These are phyloP conservation scores for Aspergillus brasiliensis DNA, from an alignment of 2,329 filamentous ascomycete species.

Conservation along the genomic window DNA sequence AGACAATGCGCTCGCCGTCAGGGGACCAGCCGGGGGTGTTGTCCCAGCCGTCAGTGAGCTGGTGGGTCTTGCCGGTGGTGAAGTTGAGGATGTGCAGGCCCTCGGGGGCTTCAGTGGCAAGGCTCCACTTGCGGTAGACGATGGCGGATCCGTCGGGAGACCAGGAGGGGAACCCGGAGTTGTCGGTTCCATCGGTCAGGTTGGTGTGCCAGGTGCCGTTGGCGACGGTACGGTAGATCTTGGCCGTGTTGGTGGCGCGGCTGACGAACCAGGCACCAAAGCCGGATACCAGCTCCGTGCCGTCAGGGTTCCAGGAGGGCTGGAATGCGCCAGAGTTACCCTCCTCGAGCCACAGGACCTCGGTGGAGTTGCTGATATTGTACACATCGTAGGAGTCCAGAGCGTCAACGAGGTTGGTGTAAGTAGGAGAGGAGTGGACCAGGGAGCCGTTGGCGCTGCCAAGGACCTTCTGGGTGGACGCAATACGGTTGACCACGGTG, in stretches of 20 bases:
- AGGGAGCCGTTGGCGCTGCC: conserved; percentile 41
- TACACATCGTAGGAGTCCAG: conserved; percentile 5
- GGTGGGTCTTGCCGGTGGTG: conserved; percentile 28
- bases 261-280: conserved; percentile 45
- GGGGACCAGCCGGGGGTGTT: conserved; percentile 46
- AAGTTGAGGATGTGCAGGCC: conserved; percentile 37
- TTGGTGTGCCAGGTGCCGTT: conserved; percentile 31
- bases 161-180: conserved; percentile 46
- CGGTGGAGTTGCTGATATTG: background rate
- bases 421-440: conserved; percentile 27
- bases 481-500: conserved; percentile 28
- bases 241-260: conserved; percentile 23
- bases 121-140: conserved; percentile 41
- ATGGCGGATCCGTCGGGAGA: conserved; percentile 40
- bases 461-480: conserved; percentile 44
- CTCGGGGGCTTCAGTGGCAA: conserved; percentile 18
- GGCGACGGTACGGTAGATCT: background rate
- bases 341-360: background rate
- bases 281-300: conserved; percentile 43
- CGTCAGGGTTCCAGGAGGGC: conserved; percentile 43
- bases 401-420: conserved; percentile 25
- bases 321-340: conserved; percentile 23
- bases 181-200: conserved; percentile 37
- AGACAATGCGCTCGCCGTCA: conserved; percentile 43
- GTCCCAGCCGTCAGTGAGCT: conserved; percentile 42